A percentile compares a stretch with the other conserved stretches of the same genome.
Evolutionary conservation across 495 filamentous ascomycete species (phyloP).

Genomic region (Chaetomidium leptoderma): DNA sequence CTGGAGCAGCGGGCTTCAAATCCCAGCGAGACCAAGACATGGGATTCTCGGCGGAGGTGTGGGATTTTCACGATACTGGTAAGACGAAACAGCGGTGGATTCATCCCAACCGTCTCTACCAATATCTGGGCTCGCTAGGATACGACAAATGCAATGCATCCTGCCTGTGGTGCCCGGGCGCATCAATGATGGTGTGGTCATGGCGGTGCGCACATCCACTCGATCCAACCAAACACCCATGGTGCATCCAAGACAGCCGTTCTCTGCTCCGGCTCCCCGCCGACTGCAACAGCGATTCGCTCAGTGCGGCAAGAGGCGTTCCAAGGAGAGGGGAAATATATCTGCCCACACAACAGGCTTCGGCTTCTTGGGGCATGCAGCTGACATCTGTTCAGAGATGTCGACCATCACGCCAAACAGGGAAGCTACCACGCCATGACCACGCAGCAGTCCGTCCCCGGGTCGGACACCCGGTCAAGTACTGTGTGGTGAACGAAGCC

Average conservation of each 20-base stretch:
- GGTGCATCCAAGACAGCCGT: not conserved
- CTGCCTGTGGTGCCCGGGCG: not conserved
- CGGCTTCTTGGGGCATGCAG: no score
- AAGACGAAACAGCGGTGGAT: not conserved
- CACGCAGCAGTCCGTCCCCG: no score
- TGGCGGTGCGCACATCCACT: not conserved
- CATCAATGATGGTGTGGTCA: not conserved
- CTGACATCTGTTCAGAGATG: no score
- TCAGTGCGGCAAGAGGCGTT: not conserved
- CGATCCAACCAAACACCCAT: not conserved
- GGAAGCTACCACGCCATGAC: no score
- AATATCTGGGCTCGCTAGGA: not conserved
- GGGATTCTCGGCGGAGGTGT: not conserved
- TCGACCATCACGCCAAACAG: no score
- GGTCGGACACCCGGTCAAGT: no score
- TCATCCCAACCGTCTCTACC: not conserved
- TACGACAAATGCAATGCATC: not conserved
- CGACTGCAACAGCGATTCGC: constrained; percentile 1
- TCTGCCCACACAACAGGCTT: no score
- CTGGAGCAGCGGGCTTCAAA: not conserved
- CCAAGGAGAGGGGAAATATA: no score
- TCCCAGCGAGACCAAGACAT: not conserved
- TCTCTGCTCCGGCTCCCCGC: constrained; percentile 10
- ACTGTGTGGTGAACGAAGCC: no score
- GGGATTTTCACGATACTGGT: not conserved